Evolutionary conservation across 768 basidiomycete species (phyloP), one percentile per base, ranked within the genome.

Genomic region (Tricholoma sp.): DNA sequence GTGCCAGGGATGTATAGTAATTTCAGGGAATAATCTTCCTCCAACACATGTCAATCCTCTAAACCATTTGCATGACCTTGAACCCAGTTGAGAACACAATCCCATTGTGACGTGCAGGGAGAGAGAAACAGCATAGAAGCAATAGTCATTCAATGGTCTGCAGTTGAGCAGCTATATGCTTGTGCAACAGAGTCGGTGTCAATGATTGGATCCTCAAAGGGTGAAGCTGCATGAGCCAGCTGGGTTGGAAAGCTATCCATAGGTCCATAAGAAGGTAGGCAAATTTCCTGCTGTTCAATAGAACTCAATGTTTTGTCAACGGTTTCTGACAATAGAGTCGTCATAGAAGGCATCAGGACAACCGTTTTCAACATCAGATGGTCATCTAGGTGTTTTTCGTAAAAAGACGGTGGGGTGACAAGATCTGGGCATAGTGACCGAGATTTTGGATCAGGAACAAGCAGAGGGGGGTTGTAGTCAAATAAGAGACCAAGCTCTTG

Each of bases 371-470:
- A 34, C 4, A 39, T n/a, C 4, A 57, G 42, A 9, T 42, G 55
- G 17, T 49, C 34, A 41, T 60, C 59, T 10, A 59, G 39, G 41
- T 59, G 58, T 10, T 57, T 50, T 24, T 60, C 31, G 44, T 60
- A 54, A 34, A 60, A 56, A 13, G 50, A 32, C 6, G 55, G 47
- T 10, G 55, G 52, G 1, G 45, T 18, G 9, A 5, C 29, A 7
- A 58, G 36, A 24, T 31, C 53, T 29, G 57, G 57, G n/a, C 36
- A 24, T 20, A 15, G 2, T 10, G 36, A 54, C 7, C 12, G 8
- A 17, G 33, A 52, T 7, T 52, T 15, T 13, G 32, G 45, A 45
- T 34, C 24, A 3, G 45, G 17, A 3, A 29, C 18, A 15, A 39
- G 32, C 4, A 9, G 13, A 20, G 54, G 45, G 18, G 54, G 54